Conservation (phyloP, 257 asterid species). For the Plantago ovata region DNA sequence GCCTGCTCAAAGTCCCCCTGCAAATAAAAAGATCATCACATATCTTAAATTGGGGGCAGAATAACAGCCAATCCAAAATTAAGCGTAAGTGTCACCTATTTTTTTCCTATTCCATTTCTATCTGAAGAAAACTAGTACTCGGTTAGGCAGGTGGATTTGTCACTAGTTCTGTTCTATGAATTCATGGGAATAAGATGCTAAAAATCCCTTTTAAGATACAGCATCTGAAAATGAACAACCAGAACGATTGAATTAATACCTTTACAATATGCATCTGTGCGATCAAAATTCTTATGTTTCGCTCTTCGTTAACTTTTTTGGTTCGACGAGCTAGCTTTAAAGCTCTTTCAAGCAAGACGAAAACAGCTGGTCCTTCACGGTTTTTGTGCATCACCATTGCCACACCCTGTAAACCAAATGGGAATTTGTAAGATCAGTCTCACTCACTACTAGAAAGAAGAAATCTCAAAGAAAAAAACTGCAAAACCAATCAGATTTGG, state of each 20-base stretch:
- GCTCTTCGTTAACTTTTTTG: slow-evolving; percentile 64
- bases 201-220: slow-evolving; percentile 3
- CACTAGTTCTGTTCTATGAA: not conserved
- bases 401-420: slow-evolving; percentile 53
- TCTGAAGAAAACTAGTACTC: not conserved
- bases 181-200: not conserved
- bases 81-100: not conserved
- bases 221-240: slow-evolving; percentile 5
- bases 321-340: slow-evolving; percentile 52
- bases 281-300: slow-evolving; percentile 66
- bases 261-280: slow-evolving; percentile 87
- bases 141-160: not conserved
- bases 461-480: not conserved
- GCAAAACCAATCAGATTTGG: not conserved
- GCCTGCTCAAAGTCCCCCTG: slow-evolving; percentile 91
- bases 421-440: slow-evolving; percentile 3
- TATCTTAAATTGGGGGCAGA: not conserved
- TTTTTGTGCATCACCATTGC: slow-evolving; percentile 96
- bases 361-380: slow-evolving; percentile 73
- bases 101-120: not conserved
- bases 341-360: slow-evolving; percentile 76
- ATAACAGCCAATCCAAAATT: not conserved
- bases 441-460: slow-evolving; percentile 4
- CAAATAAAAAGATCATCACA: slow-evolving; percentile 15
- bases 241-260: slow-evolving; percentile 36